Percentiles rank a stretch among this genome's conserved stretches.
phyloP scores from a whole-genome alignment of 176 grass and related monocot species.

The Bromus sterilis region DNA sequence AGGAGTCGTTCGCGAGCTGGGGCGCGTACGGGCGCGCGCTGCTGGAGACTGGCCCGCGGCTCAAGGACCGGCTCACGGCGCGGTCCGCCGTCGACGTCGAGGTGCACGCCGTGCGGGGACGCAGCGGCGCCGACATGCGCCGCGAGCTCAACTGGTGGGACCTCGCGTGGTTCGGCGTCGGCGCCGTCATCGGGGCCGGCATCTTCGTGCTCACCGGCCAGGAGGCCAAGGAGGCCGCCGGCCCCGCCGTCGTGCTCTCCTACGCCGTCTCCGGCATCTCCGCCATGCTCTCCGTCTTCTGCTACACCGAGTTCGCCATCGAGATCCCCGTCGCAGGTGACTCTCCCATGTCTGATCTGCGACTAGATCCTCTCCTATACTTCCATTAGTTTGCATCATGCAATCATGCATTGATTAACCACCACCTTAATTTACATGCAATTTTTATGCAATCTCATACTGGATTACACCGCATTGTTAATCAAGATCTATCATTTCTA shows the following conservation, averaged over 20 bases:
- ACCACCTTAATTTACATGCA: background rate
- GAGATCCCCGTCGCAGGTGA: constrained; percentile 83
- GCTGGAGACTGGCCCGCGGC: constrained; percentile 41
- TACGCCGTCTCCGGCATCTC: constrained; percentile 81
- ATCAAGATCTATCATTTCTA: background rate
- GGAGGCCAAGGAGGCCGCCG: constrained; percentile 48
- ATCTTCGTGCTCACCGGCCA: constrained; percentile 83
- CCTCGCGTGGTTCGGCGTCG: constrained; percentile 74
- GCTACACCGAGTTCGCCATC: constrained; percentile 96
- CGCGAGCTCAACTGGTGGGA: constrained; percentile 74
- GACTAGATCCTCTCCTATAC: background rate
- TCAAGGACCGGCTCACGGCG: constrained; percentile 39
- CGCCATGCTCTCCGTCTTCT: constrained; percentile 96
- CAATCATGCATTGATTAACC: background rate
- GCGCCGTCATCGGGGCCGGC: constrained; percentile 68
- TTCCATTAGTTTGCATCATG: background rate
- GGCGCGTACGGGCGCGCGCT: constrained; percentile 48
- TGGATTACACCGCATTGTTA: background rate
- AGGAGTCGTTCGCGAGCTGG: constrained; percentile 73
- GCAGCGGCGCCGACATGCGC: constrained; percentile 67
- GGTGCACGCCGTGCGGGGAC: constrained; percentile 51
- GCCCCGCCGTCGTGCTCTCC: constrained; percentile 81
- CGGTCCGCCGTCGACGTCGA: constrained; percentile 46
- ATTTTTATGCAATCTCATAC: background rate
- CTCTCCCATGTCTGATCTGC: background rate